Evolutionary conservation across 257 asterid genomes (phyloP).

Genomic region (Scutellaria galericulata): DNA sequence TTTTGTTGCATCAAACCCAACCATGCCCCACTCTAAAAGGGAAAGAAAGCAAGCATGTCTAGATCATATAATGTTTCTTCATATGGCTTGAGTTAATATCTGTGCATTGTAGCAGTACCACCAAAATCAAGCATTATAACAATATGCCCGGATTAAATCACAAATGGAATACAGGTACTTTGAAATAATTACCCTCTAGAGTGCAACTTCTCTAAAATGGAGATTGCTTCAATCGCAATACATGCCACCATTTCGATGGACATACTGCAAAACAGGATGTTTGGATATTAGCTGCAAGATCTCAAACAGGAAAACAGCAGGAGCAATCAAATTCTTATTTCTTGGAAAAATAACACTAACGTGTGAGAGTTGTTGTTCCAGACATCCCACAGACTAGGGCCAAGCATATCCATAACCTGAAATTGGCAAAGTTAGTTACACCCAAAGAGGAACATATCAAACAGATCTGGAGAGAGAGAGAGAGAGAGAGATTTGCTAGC

Average conservation of each 20-base stretch:
- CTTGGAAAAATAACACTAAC: constrained; percentile 42
- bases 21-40: not conserved
- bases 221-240: constrained; percentile 91
- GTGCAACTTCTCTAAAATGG: constrained; percentile 88
- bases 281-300: constrained; percentile 36
- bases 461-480: not conserved
- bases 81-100: not conserved
- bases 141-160: constrained; percentile 17
- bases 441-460: not conserved
- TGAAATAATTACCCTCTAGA: constrained; percentile 64
- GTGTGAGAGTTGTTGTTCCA: constrained; percentile 76
- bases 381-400: constrained; percentile 90
- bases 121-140: not conserved
- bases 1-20: not conserved
- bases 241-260: constrained; percentile 90
- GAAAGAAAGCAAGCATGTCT: not conserved
- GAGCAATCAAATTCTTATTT: not conserved
- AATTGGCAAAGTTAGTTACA: constrained; percentile 23
- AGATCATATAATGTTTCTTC: not conserved
- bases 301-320: not conserved
- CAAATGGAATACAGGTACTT: constrained; percentile 2
- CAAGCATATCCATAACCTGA: constrained; percentile 99
- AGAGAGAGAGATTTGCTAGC: not conserved
- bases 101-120: not conserved
- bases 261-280: constrained; percentile 60